Conservation (phyloP, 768 basidiomycete species). For the Auriscalpium vulgare region DNA sequence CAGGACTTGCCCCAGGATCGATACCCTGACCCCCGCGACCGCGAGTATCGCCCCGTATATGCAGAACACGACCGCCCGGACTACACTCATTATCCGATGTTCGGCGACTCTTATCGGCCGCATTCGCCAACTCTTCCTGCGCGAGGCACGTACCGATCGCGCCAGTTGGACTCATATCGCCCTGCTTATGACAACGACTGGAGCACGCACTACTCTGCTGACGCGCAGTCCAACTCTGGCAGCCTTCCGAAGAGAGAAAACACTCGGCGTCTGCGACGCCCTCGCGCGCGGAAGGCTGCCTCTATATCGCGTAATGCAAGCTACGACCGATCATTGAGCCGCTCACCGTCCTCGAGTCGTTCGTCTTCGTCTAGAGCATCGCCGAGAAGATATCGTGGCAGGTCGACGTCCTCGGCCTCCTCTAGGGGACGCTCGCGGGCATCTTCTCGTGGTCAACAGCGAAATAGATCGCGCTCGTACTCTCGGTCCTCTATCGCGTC, state of each 20-base stretch:
- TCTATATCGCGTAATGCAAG: not conserved
- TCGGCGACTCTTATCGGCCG: slow-evolving; percentile 24
- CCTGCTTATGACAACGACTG: slow-evolving; percentile 28
- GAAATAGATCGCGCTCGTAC: slow-evolving; percentile 33
- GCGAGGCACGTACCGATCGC: slow-evolving; percentile 31
- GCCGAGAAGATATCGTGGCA: not conserved
- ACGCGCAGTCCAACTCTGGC: slow-evolving; percentile 16
- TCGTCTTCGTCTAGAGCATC: not conserved
- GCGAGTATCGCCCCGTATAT: not conserved
- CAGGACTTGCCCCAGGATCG: not conserved
- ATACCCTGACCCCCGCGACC: too few relatives aligned
- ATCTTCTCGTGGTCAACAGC: too few relatives aligned
- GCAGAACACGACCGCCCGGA: not conserved
- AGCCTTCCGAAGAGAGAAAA: not conserved
- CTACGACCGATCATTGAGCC: not conserved
- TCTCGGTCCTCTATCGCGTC: slow-evolving; percentile 57
- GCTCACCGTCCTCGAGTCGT: not conserved
- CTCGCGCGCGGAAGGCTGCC: not conserved
- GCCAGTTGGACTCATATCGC: slow-evolving; percentile 41
- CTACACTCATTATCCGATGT: not conserved
- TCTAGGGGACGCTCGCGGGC: slow-evolving; percentile 20
- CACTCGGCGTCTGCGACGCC: not conserved
- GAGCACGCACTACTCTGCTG: slow-evolving; percentile 20
- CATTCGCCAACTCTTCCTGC: slow-evolving; percentile 24
- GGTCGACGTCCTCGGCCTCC: not conserved